A percentile compares a stretch with the other conserved stretches of the same genome.
These are phyloP conservation scores for Rhodomyrtus psidioides DNA, from an alignment of 441 rosid genomes.

Conservation along the genomic window DNA sequence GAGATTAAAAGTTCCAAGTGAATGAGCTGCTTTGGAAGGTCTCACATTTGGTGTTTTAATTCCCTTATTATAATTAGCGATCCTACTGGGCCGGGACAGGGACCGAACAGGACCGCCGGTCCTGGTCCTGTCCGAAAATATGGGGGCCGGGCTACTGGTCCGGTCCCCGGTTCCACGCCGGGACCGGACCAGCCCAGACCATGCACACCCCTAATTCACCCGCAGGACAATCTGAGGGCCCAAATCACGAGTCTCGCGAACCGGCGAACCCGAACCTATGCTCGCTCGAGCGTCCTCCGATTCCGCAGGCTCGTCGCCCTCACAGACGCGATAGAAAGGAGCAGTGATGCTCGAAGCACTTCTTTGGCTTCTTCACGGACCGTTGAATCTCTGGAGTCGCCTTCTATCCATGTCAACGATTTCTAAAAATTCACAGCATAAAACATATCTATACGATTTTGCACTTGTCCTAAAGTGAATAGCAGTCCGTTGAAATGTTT, in stretches of 20 bases:
- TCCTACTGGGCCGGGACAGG: no score
- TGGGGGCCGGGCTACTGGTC: no score
- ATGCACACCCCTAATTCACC: no score
- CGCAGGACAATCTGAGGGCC: background rate
- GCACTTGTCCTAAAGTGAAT: background rate
- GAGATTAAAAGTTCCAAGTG: no score
- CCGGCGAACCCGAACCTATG: background rate
- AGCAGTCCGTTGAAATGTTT: background rate
- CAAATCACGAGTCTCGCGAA: background rate
- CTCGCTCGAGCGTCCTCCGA: background rate
- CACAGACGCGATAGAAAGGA: background rate
- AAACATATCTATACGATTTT: background rate
- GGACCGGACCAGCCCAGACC: no score
- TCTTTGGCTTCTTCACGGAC: background rate
- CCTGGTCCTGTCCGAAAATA: no score
- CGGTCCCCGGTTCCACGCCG: no score
- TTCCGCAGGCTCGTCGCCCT: accelerated
- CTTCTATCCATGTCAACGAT: background rate
- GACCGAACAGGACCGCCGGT: no score
- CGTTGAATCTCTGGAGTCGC: background rate
- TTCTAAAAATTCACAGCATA: background rate
- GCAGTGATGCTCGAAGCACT: no score
- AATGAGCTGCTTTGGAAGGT: no score
- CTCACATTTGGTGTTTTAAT: no score
- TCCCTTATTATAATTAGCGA: no score